Conservation (phyloP, 208 protist species). For the Trypanosoma melophagium region DNA sequence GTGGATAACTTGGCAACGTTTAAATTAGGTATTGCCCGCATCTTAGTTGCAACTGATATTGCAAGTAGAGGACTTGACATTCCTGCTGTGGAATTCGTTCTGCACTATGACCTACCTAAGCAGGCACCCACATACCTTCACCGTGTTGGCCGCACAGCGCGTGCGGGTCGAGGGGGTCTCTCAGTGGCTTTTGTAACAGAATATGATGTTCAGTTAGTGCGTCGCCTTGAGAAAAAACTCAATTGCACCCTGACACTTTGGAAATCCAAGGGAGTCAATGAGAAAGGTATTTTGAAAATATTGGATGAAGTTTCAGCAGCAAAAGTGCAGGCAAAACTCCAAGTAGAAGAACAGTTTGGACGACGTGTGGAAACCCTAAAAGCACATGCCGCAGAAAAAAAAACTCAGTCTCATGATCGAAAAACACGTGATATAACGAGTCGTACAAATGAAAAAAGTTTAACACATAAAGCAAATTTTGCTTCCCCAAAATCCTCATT, state of each 20-base stretch:
- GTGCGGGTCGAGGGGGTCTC: conserved; percentile 75
- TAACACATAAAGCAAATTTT: too few species aligned
- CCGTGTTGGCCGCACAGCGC: conserved; percentile 96
- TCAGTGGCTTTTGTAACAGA: conserved; percentile 80
- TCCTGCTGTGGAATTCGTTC: conserved; percentile 93
- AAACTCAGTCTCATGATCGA: conserved; percentile 10
- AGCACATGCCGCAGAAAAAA: conserved; percentile 47
- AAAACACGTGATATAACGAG: neutral
- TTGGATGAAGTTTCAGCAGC: conserved; percentile 81
- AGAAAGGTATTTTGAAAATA: conserved; percentile 57
- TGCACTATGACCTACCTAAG: conserved; percentile 97
- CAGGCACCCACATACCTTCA: conserved; percentile 97
- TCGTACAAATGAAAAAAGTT: too few species aligned
- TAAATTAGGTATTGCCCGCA: conserved; percentile 88
- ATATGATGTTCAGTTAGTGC: conserved; percentile 75
- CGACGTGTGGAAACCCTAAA: conserved; percentile 61
- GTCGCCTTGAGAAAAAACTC: conserved; percentile 61
- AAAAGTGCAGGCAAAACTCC: conserved; percentile 80
- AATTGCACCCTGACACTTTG: conserved; percentile 40
- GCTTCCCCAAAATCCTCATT: too few species aligned
- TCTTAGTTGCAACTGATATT: conserved; percentile 91
- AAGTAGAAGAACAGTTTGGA: conserved; percentile 79
- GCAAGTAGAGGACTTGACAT: conserved; percentile 97
- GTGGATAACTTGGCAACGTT: conserved; percentile 97
- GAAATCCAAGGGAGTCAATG: conserved; percentile 47